A percentile compares a stretch with the other conserved stretches of the same genome.
Evolutionary conservation across 2,329 filamentous ascomycete species (phyloP).

Genomic region (Rhynchosporium agropyri): DNA sequence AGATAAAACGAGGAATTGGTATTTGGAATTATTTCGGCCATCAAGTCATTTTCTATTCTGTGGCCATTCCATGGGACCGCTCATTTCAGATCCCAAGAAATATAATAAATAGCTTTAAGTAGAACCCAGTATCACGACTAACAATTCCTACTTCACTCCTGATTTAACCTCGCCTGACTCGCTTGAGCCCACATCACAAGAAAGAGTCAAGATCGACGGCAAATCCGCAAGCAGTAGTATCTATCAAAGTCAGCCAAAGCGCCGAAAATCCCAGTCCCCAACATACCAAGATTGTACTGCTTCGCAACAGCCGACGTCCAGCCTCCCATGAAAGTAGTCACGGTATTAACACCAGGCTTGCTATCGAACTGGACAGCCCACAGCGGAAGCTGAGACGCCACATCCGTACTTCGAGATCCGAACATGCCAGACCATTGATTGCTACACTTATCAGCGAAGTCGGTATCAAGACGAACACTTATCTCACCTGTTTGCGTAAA

Average conservation of each 20-base stretch:
- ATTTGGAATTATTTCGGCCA: no score
- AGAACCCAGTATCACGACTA: no score
- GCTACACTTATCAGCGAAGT: neutral
- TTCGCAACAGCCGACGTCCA: constrained; percentile 13
- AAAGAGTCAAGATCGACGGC: constrained; percentile 15
- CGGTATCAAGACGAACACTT: no score
- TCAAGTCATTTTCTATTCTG: no score
- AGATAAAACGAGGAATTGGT: no score
- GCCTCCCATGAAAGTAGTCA: constrained; percentile 9
- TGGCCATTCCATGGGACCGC: no score
- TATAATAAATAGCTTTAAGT: no score
- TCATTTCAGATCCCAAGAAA: no score
- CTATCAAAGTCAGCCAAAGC: neutral
- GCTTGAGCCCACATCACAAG: neutral
- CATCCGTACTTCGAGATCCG: constrained; percentile 10
- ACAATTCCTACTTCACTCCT: no score
- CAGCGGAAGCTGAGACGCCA: constrained; percentile 8
- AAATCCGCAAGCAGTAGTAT: constrained; percentile 13
- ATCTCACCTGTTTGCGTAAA: constrained; percentile 9
- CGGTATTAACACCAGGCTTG: constrained; percentile 7
- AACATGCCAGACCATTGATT: constrained; percentile 19
- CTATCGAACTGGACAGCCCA: constrained; percentile 13
- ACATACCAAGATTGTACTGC: constrained; percentile 12
- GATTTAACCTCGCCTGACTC: no score
- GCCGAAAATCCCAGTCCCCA: neutral